A percentile compares a stretch with the other conserved stretches of the same genome.
These are phyloP conservation scores for Trichosporon asahii DNA, from an alignment of 1,284 basidiomycete genomes.

Conservation along the genomic window DNA sequence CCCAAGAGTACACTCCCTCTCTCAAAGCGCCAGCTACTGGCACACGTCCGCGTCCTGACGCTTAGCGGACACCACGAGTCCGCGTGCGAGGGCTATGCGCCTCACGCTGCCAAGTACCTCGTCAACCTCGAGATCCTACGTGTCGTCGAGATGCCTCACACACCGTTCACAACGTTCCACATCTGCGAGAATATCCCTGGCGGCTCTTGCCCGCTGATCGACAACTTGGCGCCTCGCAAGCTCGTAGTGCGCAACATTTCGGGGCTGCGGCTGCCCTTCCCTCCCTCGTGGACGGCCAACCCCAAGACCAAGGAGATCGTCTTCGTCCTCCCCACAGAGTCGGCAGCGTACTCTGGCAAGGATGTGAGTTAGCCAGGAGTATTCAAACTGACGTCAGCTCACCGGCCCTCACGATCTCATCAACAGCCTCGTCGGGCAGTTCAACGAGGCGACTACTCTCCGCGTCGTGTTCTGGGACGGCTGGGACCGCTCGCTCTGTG, in stretches of 20 bases:
- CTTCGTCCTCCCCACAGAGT: background rate
- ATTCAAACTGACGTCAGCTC: background rate
- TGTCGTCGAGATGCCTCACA: background rate
- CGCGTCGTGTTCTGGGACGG: constrained; percentile 7
- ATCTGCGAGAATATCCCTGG: background rate
- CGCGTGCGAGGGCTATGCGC: background rate
- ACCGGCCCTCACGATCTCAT: background rate
- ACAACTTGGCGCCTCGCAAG: background rate
- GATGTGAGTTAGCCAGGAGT: background rate
- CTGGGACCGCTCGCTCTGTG: background rate
- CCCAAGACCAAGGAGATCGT: background rate
- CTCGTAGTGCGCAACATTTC: constrained; percentile 1
- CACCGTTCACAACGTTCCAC: background rate
- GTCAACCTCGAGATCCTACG: background rate
- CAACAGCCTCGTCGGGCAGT: background rate
- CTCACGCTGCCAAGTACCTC: background rate
- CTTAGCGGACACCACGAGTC: background rate
- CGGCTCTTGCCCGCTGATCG: background rate
- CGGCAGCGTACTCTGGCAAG: background rate
- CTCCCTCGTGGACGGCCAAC: background rate
- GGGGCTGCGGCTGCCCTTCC: background rate
- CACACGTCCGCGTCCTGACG: background rate
- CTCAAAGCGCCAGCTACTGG: background rate
- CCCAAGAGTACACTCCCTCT: background rate
- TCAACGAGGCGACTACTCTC: background rate